Base-by-base conservation (phyloP, 805 yeast genomes). In the Candida ortonii region DNA sequence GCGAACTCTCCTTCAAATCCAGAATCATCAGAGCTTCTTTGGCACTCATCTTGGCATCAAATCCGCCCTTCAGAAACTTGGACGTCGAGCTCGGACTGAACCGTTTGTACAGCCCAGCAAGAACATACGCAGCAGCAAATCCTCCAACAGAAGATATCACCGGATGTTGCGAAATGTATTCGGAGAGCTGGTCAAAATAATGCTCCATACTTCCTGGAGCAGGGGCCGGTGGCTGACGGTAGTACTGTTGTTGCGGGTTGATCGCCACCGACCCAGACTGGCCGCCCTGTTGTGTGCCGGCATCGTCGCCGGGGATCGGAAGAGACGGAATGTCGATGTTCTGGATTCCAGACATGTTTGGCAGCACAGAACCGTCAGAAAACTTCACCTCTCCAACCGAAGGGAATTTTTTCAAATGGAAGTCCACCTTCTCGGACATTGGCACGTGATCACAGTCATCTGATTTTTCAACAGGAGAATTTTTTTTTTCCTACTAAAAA, bases 21-120 rank as follows among this genome's bases (percentile, higher is more conserved):
- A 90, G 72, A 19, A 90, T 84, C 55, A 77, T 88, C 41, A 88
- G 69, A 3, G 97, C 97, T 57, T 90, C 98, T 49, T 76, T 80
- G 28, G 89, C 80, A 39, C 74, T 72, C 95, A 90, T 87, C 60
- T 90, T 93, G n/a, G 76, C 59, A 22, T 89, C 96, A 62, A 90
- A 90, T 1, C 96, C 86, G 38, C 97, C 98, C 57, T 80, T 86
- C 55, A 70, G 65, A 53, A 80, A 90, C 14, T 82, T 77, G 45
- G 77, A 74, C 37, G 70, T 67, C 15, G 73, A 56, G 24, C 86
- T 83, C n/a, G 87, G 83, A 43, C 78, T 82, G 24, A 67, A 61
- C 43, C 71, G 74, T 57, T 79, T 83, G 59, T 80, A 73, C 9
- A 76, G 61, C 3, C 89, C 89, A 3, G 89, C 81, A 13, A 71